Evolutionary conservation across 139 green algal species (phyloP).

Genomic region (Chlorella sorokiniana): DNA sequence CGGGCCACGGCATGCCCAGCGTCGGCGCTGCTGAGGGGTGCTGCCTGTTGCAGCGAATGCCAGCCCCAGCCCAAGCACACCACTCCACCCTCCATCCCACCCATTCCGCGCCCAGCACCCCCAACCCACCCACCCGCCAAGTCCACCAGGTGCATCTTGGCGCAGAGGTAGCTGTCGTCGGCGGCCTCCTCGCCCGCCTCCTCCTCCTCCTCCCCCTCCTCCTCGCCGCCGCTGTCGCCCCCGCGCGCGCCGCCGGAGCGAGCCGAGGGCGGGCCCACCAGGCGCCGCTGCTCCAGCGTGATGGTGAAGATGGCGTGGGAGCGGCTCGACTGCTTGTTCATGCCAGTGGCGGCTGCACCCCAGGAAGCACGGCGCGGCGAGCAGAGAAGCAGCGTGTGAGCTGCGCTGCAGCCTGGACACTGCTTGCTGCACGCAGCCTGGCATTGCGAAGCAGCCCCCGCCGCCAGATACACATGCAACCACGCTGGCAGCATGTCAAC

Average conservation of each 20-base stretch:
- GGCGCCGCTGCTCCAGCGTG: slow-evolving; percentile 89
- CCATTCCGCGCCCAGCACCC: too few relatives aligned
- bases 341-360: slow-evolving; percentile 74
- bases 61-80: too few relatives aligned
- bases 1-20: too few relatives aligned
- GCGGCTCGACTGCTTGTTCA: slow-evolving; percentile 87
- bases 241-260: background rate
- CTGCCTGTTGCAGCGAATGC: too few relatives aligned
- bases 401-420: too few relatives aligned
- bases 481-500: background rate
- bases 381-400: background rate
- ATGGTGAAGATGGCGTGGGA: slow-evolving; percentile 99
- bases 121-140: slow-evolving; percentile 46
- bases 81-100: too few relatives aligned
- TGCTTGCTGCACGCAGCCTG: too few relatives aligned
- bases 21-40: too few relatives aligned
- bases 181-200: slow-evolving; percentile 38
- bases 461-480: background rate
- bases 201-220: slow-evolving; percentile 42
- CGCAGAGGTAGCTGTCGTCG: slow-evolving; percentile 81
- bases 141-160: slow-evolving; percentile 96
- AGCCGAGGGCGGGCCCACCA: slow-evolving; percentile 28
- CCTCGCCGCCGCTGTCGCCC: background rate
- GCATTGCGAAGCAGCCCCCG: background rate
- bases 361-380: background rate